phyloP scores from a whole-genome alignment of 1,284 basidiomycete genomes.

The Ceratorhiza oryzae-sativae region DNA sequence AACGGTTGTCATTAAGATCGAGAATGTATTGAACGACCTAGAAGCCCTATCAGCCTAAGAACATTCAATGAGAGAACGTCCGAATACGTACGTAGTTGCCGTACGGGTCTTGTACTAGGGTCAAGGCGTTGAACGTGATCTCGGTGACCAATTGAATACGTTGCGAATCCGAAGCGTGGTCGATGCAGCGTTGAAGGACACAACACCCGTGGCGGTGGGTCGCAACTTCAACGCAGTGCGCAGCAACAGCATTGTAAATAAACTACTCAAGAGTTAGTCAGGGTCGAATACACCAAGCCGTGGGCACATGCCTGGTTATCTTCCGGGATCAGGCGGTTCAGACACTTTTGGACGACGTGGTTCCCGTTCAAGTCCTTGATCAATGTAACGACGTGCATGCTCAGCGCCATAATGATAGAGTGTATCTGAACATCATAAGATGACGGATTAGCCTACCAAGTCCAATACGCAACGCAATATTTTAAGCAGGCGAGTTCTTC shows the following conservation, averaged over 20 bases:
- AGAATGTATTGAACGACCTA: conserved; percentile 96
- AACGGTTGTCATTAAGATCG: conserved; percentile 96
- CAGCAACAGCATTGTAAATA: conserved; percentile 99
- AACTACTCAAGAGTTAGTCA: conserved; percentile 65
- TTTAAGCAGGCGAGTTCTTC: conserved; percentile 5
- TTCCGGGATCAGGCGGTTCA: conserved; percentile 96
- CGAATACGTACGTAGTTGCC: conserved; percentile 82
- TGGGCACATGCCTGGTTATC: conserved; percentile 83
- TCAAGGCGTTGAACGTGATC: conserved; percentile 98
- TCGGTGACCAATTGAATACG: conserved; percentile 97
- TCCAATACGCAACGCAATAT: conserved; percentile 14
- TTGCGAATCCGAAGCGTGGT: conserved; percentile 96
- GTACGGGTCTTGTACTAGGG: conserved; percentile 98
- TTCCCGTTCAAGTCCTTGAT: conserved; percentile 99
- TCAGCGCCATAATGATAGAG: conserved; percentile 95
- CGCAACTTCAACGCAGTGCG: conserved; percentile 98
- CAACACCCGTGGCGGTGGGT: conserved; percentile 99
- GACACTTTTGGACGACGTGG: conserved; percentile 99
- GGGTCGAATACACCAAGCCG: conserved; percentile 38
- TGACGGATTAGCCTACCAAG: conserved; percentile 39
- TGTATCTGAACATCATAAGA: conserved; percentile 87
- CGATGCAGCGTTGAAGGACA: conserved; percentile 97
- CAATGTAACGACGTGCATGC: conserved; percentile 96
- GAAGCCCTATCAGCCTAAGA: conserved; percentile 14
- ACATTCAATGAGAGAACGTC: neutral